Conservation (phyloP, 108 stramenopile genomes). For the Thalassiosira profunda region DNA sequence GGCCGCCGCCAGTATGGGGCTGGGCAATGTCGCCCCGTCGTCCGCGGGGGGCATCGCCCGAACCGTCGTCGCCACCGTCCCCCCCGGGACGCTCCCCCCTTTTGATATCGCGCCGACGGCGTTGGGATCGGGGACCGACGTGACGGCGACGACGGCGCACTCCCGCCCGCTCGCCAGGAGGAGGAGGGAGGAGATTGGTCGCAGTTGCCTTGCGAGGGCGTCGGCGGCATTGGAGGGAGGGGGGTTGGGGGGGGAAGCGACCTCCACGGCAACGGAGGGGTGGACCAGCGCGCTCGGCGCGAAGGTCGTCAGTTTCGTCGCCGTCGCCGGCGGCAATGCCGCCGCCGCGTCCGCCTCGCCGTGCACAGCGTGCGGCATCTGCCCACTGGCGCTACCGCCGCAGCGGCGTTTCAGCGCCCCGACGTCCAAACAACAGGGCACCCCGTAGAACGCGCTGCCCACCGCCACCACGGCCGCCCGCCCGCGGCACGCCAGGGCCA, state of each 20-base stretch:
- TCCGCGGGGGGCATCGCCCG: constrained; percentile 52
- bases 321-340: constrained; percentile 29
- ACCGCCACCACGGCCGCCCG: constrained; percentile 77
- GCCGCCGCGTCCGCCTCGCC: not conserved
- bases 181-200: constrained; percentile 36
- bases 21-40: constrained; percentile 59
- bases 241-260: constrained; percentile 11
- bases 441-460: constrained; percentile 76
- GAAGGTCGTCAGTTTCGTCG: constrained; percentile 63
- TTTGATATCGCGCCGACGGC: constrained; percentile 5
- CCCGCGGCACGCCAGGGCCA: constrained; percentile 64
- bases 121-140: constrained; percentile 34
- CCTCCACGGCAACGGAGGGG: constrained; percentile 71
- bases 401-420: not conserved
- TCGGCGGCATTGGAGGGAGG: constrained; percentile 35
- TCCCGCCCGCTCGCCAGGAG: constrained; percentile 81
- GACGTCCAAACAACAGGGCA: constrained; percentile 46
- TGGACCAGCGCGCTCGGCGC: constrained; percentile 84
- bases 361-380: too few species aligned
- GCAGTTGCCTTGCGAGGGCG: constrained; percentile 20
- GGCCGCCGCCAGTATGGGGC: constrained; percentile 80
- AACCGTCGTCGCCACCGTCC: constrained; percentile 9
- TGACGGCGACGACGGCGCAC: constrained; percentile 74
- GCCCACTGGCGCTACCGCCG: not conserved
- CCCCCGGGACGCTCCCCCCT: constrained; percentile 7